Evolutionary conservation across 1,284 basidiomycete species (phyloP).

Genomic region (Trametes sp.): DNA sequence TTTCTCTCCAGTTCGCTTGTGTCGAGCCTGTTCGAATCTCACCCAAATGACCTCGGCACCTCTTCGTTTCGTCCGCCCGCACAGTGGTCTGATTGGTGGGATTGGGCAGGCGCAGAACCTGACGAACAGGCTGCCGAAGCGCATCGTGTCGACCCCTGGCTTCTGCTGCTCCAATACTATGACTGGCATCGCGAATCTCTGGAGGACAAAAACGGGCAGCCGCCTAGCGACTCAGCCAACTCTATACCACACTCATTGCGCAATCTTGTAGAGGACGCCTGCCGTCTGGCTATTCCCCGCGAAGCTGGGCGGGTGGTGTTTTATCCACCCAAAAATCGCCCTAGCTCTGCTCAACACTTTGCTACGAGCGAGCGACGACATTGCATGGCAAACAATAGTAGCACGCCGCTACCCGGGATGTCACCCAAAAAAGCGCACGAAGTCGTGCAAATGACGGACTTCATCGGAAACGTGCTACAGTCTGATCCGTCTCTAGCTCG

Average conservation of each 20-base stretch:
- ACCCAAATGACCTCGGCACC: conserved; percentile 39
- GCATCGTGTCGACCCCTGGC: conserved; percentile 26
- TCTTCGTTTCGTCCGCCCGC: conserved; percentile 32
- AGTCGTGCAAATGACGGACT: conserved; percentile 54
- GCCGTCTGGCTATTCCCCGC: conserved; percentile 32
- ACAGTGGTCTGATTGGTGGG: conserved; percentile 43
- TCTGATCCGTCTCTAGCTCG: conserved; percentile 23
- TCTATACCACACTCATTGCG: conserved; percentile 22
- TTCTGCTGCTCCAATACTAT: conserved; percentile 36
- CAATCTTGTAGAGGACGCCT: conserved; percentile 24
- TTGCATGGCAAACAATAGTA: neutral
- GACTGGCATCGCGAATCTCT: neutral
- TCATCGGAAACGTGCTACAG: conserved; percentile 42
- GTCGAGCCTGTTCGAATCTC: conserved; percentile 30
- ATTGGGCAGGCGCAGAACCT: conserved; percentile 35
- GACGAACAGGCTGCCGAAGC: neutral
- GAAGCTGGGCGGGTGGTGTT: neutral
- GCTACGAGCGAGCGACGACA: neutral
- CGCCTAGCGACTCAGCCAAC: neutral
- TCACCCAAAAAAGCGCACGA: conserved; percentile 66
- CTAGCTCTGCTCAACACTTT: neutral
- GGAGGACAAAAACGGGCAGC: neutral
- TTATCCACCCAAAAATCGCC: neutral
- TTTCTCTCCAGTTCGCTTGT: conserved; percentile 38
- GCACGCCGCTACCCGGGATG: conserved; percentile 45